Conservation (phyloP, 1,284 basidiomycete species). For the Fomitopsis pinicola region DNA sequence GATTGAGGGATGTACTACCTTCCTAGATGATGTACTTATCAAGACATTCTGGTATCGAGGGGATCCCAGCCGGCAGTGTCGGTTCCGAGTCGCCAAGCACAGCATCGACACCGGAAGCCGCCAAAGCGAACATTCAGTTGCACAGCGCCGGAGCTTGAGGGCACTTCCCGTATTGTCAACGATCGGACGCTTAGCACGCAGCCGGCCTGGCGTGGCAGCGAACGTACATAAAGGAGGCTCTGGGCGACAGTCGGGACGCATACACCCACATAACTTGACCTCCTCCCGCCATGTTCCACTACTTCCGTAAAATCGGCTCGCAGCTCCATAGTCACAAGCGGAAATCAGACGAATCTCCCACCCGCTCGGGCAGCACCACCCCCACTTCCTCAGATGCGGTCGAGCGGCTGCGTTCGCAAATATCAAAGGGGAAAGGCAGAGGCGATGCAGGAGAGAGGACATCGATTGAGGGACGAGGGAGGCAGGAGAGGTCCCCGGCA, state of each 20-base stretch:
- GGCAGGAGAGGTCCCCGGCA: background rate
- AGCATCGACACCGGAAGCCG: background rate
- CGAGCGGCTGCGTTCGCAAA: background rate
- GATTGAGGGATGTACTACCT: too few species aligned
- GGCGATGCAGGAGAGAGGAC: constrained; percentile 1
- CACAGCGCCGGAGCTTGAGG: background rate
- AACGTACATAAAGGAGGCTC: background rate
- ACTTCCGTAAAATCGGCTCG: background rate
- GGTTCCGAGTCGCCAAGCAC: background rate
- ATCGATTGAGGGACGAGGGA: background rate
- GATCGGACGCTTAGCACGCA: background rate
- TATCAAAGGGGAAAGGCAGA: background rate
- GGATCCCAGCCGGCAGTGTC: too few species aligned
- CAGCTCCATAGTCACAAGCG: background rate
- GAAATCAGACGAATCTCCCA: background rate
- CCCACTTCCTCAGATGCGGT: background rate
- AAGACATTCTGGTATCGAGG: too few species aligned
- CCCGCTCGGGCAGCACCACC: background rate
- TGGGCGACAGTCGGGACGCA: background rate
- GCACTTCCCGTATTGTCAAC: background rate
- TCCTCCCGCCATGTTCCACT: background rate
- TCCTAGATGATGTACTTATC: too few species aligned
- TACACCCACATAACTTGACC: background rate
- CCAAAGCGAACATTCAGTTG: background rate
- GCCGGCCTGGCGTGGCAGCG: background rate